phyloP scores from a whole-genome alignment of 257 asterid genomes.

The Solanum chilense region DNA sequence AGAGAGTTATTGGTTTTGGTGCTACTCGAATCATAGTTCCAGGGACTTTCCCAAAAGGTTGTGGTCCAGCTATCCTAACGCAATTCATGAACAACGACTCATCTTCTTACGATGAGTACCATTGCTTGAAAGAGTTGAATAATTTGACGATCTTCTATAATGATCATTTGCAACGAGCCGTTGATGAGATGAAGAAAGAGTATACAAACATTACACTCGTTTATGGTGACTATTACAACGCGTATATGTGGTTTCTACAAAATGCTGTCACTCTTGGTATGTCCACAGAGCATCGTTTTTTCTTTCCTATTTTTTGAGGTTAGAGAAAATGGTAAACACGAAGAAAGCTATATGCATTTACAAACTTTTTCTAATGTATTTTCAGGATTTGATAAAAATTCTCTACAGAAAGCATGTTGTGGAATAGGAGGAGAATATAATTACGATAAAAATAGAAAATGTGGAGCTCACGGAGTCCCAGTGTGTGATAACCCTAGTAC shows the following conservation, averaged over 20 bases:
- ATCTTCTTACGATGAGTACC: neutral
- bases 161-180: neutral
- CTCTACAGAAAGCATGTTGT: constrained; percentile 8
- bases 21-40: neutral
- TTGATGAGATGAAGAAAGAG: neutral
- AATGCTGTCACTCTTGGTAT: neutral
- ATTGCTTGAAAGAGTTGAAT: neutral
- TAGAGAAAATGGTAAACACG: neutral
- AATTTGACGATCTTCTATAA: neutral
- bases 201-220: neutral
- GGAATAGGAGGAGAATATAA: constrained; percentile 20
- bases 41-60: neutral
- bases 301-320: neutral
- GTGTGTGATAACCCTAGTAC: neutral
- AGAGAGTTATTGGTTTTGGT: neutral
- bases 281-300: neutral
- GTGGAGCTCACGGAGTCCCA: neutral
- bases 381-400: constrained; percentile 5
- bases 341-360: neutral
- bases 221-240: neutral
- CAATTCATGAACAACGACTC: neutral
- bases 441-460: neutral
- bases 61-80: neutral
- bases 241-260: neutral
- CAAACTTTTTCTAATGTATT: neutral